phyloP scores from a whole-genome alignment of 2,329 filamentous ascomycete genomes.

The Venturia asperata region DNA sequence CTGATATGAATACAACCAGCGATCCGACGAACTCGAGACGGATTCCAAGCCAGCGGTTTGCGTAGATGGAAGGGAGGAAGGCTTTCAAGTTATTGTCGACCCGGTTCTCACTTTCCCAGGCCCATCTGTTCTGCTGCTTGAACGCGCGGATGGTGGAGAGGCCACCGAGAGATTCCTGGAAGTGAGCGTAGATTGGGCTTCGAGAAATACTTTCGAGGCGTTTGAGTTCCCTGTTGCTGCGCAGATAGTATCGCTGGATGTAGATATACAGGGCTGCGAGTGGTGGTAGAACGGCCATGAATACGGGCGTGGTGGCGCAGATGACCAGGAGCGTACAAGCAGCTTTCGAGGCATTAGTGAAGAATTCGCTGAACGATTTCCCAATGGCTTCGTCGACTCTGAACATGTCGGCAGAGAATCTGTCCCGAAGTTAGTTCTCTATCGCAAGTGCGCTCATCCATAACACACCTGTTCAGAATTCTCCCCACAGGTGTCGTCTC shows the following conservation, averaged over 20 bases:
- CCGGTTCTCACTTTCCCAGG: conserved; percentile 84
- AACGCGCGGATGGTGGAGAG: conserved; percentile 87
- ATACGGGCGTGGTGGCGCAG: conserved; percentile 65
- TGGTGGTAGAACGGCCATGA: conserved; percentile 70
- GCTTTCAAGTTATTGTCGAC: conserved; percentile 83
- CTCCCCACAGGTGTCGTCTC: conserved; percentile 84
- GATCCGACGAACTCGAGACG: conserved; percentile 86
- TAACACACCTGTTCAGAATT: conserved; percentile 66
- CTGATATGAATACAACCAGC: conserved; percentile 75
- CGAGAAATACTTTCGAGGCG: conserved; percentile 82
- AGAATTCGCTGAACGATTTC: conserved; percentile 82
- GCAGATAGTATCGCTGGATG: conserved; percentile 87
- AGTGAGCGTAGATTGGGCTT: conserved; percentile 89
- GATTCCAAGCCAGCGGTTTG: conserved; percentile 75
- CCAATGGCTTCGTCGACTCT: conserved; percentile 75
- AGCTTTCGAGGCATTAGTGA: conserved; percentile 32
- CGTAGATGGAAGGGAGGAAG: conserved; percentile 84
- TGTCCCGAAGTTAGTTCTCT: neutral
- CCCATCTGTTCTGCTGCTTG: conserved; percentile 71
- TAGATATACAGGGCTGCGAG: conserved; percentile 69
- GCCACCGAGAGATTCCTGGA: conserved; percentile 85
- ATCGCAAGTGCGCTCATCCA: neutral
- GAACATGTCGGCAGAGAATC: conserved; percentile 70
- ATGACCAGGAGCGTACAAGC: conserved; percentile 79
- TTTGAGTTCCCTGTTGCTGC: conserved; percentile 86